phyloP scores from a whole-genome alignment of 1,139 yeast genomes.

The Sugiyamaella grinbergsii region DNA sequence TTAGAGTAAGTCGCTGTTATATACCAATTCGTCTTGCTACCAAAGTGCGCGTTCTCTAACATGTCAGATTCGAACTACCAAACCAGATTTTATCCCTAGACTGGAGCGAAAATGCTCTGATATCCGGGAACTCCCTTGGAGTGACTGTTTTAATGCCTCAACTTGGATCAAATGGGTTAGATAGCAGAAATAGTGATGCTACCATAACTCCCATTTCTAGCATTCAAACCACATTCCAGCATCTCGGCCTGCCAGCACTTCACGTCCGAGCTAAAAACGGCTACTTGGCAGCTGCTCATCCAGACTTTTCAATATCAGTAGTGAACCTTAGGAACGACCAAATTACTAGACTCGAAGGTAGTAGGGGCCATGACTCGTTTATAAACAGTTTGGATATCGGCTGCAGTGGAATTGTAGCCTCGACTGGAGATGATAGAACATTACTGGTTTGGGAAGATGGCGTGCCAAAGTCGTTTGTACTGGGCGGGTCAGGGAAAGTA shows the following conservation, averaged over 20 bases:
- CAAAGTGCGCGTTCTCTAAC: slow-evolving; percentile 8
- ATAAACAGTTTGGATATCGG: slow-evolving; percentile 42
- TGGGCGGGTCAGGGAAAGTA: slow-evolving; percentile 35
- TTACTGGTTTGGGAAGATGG: slow-evolving; percentile 41
- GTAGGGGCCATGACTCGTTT: slow-evolving; percentile 36
- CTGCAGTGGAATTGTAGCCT: slow-evolving; percentile 38
- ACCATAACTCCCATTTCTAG: slow-evolving; percentile 7
- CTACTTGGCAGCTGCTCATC: slow-evolving; percentile 35
- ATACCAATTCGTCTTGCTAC: not conserved
- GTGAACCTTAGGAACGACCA: slow-evolving; percentile 21
- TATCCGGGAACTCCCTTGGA: slow-evolving; percentile 37
- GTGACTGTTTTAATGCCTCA: slow-evolving; percentile 28
- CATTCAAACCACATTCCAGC: slow-evolving; percentile 26
- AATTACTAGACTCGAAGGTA: slow-evolving; percentile 28
- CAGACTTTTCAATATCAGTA: slow-evolving; percentile 32
- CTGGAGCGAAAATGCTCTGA: slow-evolving; percentile 31
- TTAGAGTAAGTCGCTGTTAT: slow-evolving; percentile 25
- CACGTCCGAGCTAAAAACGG: slow-evolving; percentile 28
- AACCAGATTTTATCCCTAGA: slow-evolving; percentile 29
- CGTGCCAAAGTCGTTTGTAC: slow-evolving; percentile 27
- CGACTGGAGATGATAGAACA: slow-evolving; percentile 41
- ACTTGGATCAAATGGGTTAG: not conserved
- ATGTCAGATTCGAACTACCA: slow-evolving; percentile 27
- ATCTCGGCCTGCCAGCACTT: slow-evolving; percentile 32
- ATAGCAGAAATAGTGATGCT: slow-evolving; percentile 3